These are phyloP conservation scores for Lactifluus piperatus DNA, from an alignment of 768 basidiomycete genomes.

Conservation along the genomic window DNA sequence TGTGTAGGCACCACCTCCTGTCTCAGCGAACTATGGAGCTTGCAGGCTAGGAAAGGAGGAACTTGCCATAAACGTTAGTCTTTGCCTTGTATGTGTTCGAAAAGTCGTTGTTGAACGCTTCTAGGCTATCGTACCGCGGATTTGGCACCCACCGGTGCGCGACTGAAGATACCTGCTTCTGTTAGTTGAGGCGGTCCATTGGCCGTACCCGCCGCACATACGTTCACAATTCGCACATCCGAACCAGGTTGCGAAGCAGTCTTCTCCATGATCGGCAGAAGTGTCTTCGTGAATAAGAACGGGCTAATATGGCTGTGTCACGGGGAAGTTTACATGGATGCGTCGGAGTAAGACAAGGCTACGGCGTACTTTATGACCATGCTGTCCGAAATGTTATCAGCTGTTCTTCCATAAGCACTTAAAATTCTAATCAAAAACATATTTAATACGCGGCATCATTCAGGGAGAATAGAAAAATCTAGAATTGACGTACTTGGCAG, in stretches of 20 bases:
- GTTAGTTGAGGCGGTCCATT: neutral
- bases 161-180: conserved; percentile 19
- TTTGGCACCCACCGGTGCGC: conserved; percentile 3
- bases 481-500: conserved; percentile 33
- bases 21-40: neutral
- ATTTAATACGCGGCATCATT: neutral
- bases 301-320: conserved; percentile 44
- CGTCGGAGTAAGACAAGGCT: neutral
- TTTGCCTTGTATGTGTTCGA: conserved; percentile 12
- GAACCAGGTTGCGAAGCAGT: conserved; percentile 40
- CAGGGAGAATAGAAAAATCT: too few species aligned
- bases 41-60: neutral
- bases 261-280: conserved; percentile 42
- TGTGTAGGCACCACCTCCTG: conserved; percentile 20
- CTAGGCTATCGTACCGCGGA: conserved; percentile 17
- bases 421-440: conserved; percentile 4
- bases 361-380: conserved; percentile 38
- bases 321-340: neutral
- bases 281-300: conserved; percentile 43
- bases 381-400: conserved; percentile 18
- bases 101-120: conserved; percentile 25
- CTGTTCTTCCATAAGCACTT: conserved; percentile 6
- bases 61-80: conserved; percentile 20
- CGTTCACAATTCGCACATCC: conserved; percentile 56
- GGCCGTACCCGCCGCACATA: conserved; percentile 23